Percentiles rank a stretch among this genome's conserved stretches.
phyloP scores from a whole-genome alignment of 345 rosid species.

The Luvunga scandens region DNA sequence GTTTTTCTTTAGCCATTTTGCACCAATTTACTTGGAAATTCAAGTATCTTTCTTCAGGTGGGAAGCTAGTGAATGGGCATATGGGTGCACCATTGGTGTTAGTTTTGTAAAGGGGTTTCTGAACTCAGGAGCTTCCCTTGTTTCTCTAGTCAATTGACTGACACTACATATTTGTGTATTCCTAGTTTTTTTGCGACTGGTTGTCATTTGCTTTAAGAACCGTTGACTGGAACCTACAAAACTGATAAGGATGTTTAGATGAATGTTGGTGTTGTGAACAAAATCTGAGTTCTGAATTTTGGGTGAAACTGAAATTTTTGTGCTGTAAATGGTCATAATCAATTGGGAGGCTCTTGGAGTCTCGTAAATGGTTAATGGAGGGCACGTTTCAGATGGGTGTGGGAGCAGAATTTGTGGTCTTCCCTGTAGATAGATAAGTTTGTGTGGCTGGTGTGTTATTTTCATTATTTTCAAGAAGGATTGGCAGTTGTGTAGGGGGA shows the following conservation, averaged over 20 bases:
- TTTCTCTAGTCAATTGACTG: constrained; percentile 2
- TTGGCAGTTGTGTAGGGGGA: constrained; percentile 9
- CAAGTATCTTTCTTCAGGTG: background rate
- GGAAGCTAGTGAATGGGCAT: background rate
- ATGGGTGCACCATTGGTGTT: background rate
- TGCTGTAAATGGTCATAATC: constrained; percentile 4
- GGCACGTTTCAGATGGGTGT: constrained; percentile 5
- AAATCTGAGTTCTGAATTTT: background rate
- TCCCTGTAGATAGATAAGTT: background rate
- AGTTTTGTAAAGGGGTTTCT: background rate
- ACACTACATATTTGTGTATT: background rate
- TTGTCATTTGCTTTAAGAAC: constrained; percentile 6
- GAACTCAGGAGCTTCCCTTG: background rate
- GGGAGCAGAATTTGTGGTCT: constrained; percentile 11
- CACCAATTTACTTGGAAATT: background rate
- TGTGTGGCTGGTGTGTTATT: constrained; percentile 8
- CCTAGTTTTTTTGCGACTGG: constrained; percentile 2
- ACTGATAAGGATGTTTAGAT: background rate
- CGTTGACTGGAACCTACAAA: background rate
- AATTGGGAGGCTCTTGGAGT: constrained; percentile 2
- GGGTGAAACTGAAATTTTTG: background rate
- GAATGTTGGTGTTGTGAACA: constrained; percentile 3
- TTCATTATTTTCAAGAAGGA: background rate
- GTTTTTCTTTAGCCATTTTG: background rate
- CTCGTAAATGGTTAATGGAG: background rate